These are phyloP conservation scores for Mucor racemosus DNA, from an alignment of 371 early-diverging fungal species.

Conservation along the genomic window DNA sequence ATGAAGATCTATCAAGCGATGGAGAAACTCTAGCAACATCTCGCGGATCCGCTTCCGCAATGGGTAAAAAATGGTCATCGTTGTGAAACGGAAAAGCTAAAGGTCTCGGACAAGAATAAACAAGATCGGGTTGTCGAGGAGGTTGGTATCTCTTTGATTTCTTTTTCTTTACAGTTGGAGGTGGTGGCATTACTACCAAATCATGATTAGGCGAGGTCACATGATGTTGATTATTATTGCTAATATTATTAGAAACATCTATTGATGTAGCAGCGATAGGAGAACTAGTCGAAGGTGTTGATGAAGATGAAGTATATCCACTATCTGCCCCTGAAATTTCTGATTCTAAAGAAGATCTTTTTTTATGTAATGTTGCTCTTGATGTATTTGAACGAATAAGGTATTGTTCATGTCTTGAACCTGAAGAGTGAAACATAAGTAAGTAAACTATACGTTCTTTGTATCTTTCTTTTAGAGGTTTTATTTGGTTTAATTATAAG, in stretches of 20 bases:
- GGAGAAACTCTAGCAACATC: slow-evolving; percentile 51
- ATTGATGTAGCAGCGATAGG: neutral
- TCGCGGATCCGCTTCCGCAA: slow-evolving; percentile 57
- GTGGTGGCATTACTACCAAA: neutral
- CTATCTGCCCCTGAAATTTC: slow-evolving; percentile 45
- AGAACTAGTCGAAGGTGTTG: slow-evolving; percentile 27
- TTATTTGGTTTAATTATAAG: too few species aligned
- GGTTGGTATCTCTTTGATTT: slow-evolving; percentile 29
- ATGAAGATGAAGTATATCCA: slow-evolving; percentile 47
- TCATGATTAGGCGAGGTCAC: slow-evolving; percentile 4
- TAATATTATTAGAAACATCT: neutral
- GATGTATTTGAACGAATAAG: slow-evolving; percentile 27
- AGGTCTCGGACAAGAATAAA: slow-evolving; percentile 55
- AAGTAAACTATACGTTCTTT: neutral
- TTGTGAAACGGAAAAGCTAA: slow-evolving; percentile 60
- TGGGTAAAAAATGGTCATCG: slow-evolving; percentile 56
- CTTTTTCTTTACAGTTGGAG: slow-evolving; percentile 26
- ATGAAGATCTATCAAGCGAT: slow-evolving; percentile 21
- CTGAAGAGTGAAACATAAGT: slow-evolving; percentile 46
- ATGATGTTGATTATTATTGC: neutral
- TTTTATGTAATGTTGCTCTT: slow-evolving; percentile 29
- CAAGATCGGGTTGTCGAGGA: slow-evolving; percentile 50
- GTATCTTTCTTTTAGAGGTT: too few species aligned
- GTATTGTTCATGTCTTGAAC: slow-evolving; percentile 47
- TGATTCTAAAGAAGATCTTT: slow-evolving; percentile 39